Conservation (phyloP, 106 monocot genomes). For the Platanthera guangdongensis region DNA sequence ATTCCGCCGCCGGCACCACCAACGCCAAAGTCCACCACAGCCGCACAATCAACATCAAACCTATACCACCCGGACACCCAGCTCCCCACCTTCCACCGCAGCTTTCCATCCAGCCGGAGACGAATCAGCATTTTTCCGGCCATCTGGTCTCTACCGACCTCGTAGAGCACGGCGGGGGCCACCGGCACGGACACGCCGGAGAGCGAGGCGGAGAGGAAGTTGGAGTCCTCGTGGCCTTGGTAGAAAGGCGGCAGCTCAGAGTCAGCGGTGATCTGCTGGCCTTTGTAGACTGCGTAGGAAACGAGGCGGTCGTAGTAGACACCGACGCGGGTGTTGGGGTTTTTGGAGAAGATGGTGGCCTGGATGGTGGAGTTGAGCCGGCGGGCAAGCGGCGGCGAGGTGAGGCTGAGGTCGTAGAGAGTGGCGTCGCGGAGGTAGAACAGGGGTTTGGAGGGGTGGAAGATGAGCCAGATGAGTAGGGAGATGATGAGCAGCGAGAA, state of each 20-base stretch:
- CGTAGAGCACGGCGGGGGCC: constrained; percentile 26
- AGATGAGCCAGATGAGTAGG: constrained; percentile 51
- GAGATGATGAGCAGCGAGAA: constrained; percentile 29
- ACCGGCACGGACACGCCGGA: constrained; percentile 36
- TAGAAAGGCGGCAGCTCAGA: constrained; percentile 44
- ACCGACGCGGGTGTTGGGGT: constrained; percentile 59
- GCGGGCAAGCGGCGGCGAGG: constrained; percentile 14
- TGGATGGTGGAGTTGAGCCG: constrained; percentile 64
- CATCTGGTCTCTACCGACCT: constrained; percentile 39
- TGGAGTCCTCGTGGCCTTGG: constrained; percentile 48
- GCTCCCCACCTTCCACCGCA: constrained; percentile 75
- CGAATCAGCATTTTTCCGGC: constrained; percentile 28
- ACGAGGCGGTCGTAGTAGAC: constrained; percentile 56
- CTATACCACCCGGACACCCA: constrained; percentile 60
- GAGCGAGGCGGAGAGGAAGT: constrained; percentile 40
- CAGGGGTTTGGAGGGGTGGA: constrained; percentile 61
- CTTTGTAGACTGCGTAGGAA: constrained; percentile 43
- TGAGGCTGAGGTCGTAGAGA: constrained; percentile 32
- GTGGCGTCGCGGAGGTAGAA: constrained; percentile 54
- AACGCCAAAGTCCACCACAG: constrained; percentile 17
- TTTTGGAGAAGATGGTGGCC: constrained; percentile 43
- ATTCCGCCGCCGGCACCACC: constrained; percentile 1
- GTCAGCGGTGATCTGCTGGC: constrained; percentile 53
- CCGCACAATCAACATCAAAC: constrained; percentile 52
- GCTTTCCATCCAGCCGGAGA: constrained; percentile 41